Conservation (phyloP, 768 basidiomycete species). For the Rhodotorula babjevae region DNA sequence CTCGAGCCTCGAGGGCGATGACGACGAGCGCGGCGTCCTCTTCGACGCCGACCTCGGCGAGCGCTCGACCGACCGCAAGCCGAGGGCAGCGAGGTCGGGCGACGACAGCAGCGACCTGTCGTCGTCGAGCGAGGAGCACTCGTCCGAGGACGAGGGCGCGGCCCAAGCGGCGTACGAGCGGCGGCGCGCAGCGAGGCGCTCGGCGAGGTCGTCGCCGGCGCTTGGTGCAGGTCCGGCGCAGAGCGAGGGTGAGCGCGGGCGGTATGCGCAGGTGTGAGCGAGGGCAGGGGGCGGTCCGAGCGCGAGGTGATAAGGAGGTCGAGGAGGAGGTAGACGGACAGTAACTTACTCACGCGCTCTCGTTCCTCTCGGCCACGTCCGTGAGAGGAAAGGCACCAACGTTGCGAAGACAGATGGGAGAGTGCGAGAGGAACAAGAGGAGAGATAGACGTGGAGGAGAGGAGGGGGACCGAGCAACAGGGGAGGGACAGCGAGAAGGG, state of each 20-base stretch:
- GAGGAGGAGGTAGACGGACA: too few species aligned
- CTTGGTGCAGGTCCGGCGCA: not conserved
- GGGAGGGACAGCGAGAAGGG: too few species aligned
- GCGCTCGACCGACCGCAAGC: not conserved
- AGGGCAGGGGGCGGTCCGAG: too few species aligned
- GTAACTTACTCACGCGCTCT: too few species aligned
- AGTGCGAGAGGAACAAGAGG: not conserved
- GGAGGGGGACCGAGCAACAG: too few species aligned
- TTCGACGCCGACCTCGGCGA: not conserved
- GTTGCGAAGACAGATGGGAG: not conserved
- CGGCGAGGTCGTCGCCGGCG: too few species aligned
- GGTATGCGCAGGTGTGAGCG: not conserved
- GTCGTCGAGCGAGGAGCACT: not conserved
- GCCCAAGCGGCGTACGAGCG: not conserved
- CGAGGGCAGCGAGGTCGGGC: not conserved
- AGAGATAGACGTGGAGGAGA: not conserved
- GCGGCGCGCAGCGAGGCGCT: not conserved
- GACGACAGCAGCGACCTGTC: not conserved
- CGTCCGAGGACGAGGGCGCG: not conserved
- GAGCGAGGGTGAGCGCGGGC: not conserved
- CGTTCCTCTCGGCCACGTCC: too few species aligned
- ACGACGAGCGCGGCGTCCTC: not conserved
- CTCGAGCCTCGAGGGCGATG: too few species aligned
- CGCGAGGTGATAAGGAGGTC: too few species aligned
- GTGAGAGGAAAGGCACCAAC: too few species aligned